Base-by-base conservation (phyloP, 805 yeast species). In the Blastobotrys peoriensis region DNA sequence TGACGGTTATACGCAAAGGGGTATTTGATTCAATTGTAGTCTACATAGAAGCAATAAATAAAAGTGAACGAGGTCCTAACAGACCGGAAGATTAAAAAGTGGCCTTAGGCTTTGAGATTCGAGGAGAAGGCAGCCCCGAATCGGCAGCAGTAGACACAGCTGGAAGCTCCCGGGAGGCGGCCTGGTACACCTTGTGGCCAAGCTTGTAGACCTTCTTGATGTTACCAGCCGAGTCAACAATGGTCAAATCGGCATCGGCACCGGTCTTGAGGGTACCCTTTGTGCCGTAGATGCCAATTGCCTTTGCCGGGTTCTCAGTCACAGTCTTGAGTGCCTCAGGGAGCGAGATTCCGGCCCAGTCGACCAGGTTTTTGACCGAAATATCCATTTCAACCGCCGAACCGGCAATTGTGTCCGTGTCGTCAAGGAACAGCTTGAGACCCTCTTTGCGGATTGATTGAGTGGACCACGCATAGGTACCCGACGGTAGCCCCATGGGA, bases 321-420 rank as follows among this genome's bases (percentile, higher is more conserved):
- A 70, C 78, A 3, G 79, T 68, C 51, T 71, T 65, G n/a, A 77
- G 65, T n/a, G 80, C 81, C 54, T 72, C 67, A 6, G 75, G 72
- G 45, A 77, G 63, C 3, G 73, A 51, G 20, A 75, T 61, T 19
- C 63, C 61, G 3, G 75, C 64, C 83, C 83, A 77, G 36, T 61
- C 48, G 56, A 70, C 65, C 43, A 76, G 64, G 59, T 77, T 76
- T 48, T 74, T 63, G 25, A 76, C 59, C 55, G 79, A 73, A 42
- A 67, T 67, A 20, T 75, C 71, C 41, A 76, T 67, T 23, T 74
- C 70, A 5, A 81, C 74, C n/a, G 79, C 80, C 16, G 78, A 72
- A 21, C 83, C 83, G 6, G 83, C 83, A 59, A 77, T 71, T 5
- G 80, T 78, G 43, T 70, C 67, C 6, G 81, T 75, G 25, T 77